phyloP scores from a whole-genome alignment of 306 rosid species.

The Leucaena leucocephala region DNA sequence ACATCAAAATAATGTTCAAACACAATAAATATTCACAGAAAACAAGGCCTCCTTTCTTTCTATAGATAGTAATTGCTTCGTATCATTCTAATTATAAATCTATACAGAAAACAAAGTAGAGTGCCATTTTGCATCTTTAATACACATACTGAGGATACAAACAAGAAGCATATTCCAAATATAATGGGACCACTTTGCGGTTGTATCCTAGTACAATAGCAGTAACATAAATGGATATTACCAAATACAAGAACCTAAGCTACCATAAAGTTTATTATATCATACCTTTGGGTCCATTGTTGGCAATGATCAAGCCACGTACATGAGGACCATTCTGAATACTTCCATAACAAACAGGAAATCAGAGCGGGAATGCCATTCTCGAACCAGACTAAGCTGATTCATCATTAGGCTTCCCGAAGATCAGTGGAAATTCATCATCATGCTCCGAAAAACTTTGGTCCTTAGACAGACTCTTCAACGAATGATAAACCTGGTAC shows the following conservation, averaged over 20 bases:
- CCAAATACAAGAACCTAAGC: constrained; percentile 45
- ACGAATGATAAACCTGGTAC: constrained; percentile 83
- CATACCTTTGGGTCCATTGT: constrained; percentile 52
- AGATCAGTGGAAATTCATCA: constrained; percentile 80
- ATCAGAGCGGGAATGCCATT: constrained; percentile 28
- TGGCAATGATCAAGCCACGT: constrained; percentile 44
- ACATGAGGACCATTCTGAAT: constrained; percentile 50
- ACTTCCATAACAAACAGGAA: constrained; percentile 50
- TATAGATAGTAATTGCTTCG: constrained; percentile 12
- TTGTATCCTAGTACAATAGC: constrained; percentile 41
- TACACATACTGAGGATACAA: constrained; percentile 36
- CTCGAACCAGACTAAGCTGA: constrained; percentile 33
- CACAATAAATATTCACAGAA: not conserved
- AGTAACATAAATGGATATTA: constrained; percentile 42
- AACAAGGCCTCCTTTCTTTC: not conserved
- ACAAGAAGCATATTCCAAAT: constrained; percentile 43
- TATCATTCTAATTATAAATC: constrained; percentile 16
- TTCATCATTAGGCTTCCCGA: constrained; percentile 65
- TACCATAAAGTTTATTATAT: constrained; percentile 54
- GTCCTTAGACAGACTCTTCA: constrained; percentile 61
- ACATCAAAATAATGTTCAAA: not conserved
- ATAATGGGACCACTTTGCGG: constrained; percentile 40
- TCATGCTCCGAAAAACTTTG: constrained; percentile 75
- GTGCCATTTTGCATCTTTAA: constrained; percentile 18
- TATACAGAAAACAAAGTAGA: constrained; percentile 23